phyloP scores from a whole-genome alignment of 1,284 basidiomycete species.

The Pseudomicrostroma phylloplanum region DNA sequence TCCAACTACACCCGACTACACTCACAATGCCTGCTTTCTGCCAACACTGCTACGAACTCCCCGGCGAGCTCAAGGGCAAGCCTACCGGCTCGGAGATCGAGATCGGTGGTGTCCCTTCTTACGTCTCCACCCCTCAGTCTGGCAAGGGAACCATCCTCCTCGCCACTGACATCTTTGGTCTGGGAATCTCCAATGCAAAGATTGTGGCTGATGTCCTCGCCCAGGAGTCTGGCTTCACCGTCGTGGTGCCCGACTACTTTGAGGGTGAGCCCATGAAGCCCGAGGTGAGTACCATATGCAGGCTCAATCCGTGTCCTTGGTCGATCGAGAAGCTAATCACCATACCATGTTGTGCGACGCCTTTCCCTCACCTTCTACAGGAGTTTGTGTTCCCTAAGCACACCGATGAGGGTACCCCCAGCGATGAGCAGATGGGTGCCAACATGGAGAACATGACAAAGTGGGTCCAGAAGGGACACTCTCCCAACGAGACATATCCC shows the following conservation, averaged over 20 bases:
- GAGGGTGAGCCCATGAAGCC: slow-evolving; percentile 17
- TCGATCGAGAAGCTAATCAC: too few relatives aligned
- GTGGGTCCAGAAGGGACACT: slow-evolving; percentile 18
- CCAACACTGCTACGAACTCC: slow-evolving; percentile 11
- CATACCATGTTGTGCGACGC: too few relatives aligned
- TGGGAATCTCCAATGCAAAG: slow-evolving; percentile 16
- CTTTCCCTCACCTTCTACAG: neutral
- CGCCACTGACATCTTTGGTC: slow-evolving; percentile 20
- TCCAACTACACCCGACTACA: too few relatives aligned
- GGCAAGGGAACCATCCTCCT: slow-evolving; percentile 16
- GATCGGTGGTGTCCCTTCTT: slow-evolving; percentile 14
- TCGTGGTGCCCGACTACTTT: slow-evolving; percentile 22
- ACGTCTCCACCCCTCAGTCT: slow-evolving; percentile 11
- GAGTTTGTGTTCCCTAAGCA: slow-evolving; percentile 8
- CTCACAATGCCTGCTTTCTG: slow-evolving; percentile 6
- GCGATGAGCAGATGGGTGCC: slow-evolving; percentile 14
- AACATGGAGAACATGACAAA: slow-evolving; percentile 15
- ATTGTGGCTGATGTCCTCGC: slow-evolving; percentile 24
- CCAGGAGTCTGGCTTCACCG: slow-evolving; percentile 17
- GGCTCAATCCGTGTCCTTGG: too few relatives aligned
- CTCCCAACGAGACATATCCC: slow-evolving; percentile 17
- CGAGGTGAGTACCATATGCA: slow-evolving; percentile 3
- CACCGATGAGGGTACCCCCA: slow-evolving; percentile 12
- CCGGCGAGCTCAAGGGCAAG: slow-evolving; percentile 15
- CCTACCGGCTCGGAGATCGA: slow-evolving; percentile 9